phyloP scores from a whole-genome alignment of 225 moss, liverwort and hornwort genomes.

The Climacium dendroides region DNA sequence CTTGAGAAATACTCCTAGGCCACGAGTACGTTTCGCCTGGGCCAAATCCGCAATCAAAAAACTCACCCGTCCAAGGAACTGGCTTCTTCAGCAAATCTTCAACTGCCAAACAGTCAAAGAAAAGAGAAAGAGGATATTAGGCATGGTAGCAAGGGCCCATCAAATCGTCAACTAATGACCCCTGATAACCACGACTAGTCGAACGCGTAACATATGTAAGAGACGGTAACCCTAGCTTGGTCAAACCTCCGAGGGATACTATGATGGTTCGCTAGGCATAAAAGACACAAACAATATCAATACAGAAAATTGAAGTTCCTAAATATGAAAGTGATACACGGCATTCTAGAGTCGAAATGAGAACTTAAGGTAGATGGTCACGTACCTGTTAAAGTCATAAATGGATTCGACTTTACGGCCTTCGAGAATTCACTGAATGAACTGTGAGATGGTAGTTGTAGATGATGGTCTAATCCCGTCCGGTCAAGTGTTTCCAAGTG shows the following conservation, averaged over 20 bases:
- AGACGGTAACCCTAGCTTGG: not conserved
- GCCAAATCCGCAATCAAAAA: constrained; percentile 92
- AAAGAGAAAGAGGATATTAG: not conserved
- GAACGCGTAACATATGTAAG: not conserved
- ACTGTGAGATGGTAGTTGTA: constrained; percentile 29
- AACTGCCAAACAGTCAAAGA: not conserved
- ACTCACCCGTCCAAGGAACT: constrained; percentile 92
- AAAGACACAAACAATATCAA: not conserved
- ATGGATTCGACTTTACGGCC: constrained; percentile 67
- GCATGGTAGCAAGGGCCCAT: not conserved
- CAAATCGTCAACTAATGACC: not conserved
- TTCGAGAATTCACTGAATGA: constrained; percentile 55
- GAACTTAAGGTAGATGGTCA: not conserved
- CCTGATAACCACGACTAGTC: not conserved
- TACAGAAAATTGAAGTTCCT: not conserved
- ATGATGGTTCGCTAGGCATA: not conserved
- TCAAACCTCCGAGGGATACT: not conserved
- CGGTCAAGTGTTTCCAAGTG: constrained; percentile 80
- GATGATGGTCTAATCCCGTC: constrained; percentile 54
- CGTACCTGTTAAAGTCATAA: constrained; percentile 50
- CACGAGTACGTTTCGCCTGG: constrained; percentile 75
- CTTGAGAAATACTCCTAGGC: constrained; percentile 69
- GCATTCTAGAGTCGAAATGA: not conserved
- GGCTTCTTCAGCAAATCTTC: constrained; percentile 77
- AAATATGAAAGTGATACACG: not conserved